Conservation (phyloP, 495 filamentous ascomycete species). For the Hyphodiscus hymeniophilus region DNA sequence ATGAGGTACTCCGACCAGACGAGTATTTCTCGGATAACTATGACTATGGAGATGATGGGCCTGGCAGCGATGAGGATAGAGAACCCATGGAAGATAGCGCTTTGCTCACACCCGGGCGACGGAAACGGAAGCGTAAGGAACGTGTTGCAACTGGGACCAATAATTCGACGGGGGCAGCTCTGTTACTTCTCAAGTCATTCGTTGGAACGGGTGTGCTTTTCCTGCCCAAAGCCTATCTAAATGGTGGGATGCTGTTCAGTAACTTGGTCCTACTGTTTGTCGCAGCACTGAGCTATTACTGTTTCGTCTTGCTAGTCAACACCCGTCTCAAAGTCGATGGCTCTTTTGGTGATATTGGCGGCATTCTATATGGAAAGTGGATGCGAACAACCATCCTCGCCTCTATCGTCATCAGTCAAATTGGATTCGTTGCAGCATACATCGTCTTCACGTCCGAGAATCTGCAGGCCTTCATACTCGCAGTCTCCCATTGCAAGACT, state of each 20-base stretch:
- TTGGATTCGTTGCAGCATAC: conserved; percentile 95
- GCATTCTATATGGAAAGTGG: conserved; percentile 79
- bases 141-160: conserved; percentile 64
- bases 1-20: conserved; percentile 74
- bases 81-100: conserved; percentile 76
- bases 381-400: conserved; percentile 80
- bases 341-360: conserved; percentile 95
- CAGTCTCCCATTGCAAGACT: conserved; percentile 72
- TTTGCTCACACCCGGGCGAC: conserved; percentile 62
- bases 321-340: conserved; percentile 76
- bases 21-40: conserved; percentile 57
- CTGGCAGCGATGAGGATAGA: conserved; percentile 52
- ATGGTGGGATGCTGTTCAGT: conserved; percentile 96
- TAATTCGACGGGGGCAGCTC: conserved; percentile 60
- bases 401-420: conserved; percentile 88
- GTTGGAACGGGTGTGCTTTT: conserved; percentile 98
- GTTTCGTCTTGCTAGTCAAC: conserved; percentile 85
- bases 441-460: conserved; percentile 97
- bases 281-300: conserved; percentile 84
- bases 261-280: conserved; percentile 80
- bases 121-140: conserved; percentile 62
- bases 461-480: conserved; percentile 82
- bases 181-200: conserved; percentile 91
- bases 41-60: conserved; percentile 21
- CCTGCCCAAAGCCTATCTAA: conserved; percentile 82